Evolutionary conservation across 495 filamentous ascomycete species (phyloP).

Genomic region (Melanomma pulvis-pyrius): DNA sequence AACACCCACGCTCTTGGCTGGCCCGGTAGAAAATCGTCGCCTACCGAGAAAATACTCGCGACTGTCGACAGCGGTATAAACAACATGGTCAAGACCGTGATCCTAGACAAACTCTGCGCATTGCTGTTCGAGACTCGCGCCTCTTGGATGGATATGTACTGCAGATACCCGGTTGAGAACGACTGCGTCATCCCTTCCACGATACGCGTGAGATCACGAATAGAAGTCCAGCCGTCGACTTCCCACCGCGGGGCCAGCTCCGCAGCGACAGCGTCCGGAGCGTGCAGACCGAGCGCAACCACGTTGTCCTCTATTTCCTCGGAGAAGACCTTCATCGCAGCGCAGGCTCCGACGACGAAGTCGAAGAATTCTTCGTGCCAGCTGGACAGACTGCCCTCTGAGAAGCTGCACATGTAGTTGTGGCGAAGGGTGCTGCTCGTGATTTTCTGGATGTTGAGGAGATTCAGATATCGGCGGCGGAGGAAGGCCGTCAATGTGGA

Average conservation of each 20-base stretch:
- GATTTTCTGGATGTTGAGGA: slow-evolving; percentile 1
- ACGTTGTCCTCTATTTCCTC: slow-evolving; percentile 5
- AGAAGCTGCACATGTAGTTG: slow-evolving; percentile 1
- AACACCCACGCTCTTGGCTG: neutral
- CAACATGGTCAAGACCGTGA: slow-evolving; percentile 7
- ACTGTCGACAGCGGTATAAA: slow-evolving; percentile 3
- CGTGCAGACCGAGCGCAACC: neutral
- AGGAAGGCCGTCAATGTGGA: neutral
- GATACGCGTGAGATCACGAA: no score
- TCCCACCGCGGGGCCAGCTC: no score
- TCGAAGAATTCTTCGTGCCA: slow-evolving; percentile 11
- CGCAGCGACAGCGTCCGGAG: neutral
- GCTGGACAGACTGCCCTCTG: neutral
- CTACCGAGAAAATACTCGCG: slow-evolving; percentile 3
- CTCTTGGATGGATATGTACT: slow-evolving; percentile 7
- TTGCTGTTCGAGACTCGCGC: slow-evolving; percentile 2
- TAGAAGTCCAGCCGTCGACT: no score
- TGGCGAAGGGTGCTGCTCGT: neutral
- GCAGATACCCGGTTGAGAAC: neutral
- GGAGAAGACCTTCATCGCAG: slow-evolving; percentile 2
- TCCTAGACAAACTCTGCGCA: slow-evolving; percentile 5
- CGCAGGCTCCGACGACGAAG: slow-evolving; percentile 2
- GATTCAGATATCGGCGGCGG: slow-evolving; percentile 9
- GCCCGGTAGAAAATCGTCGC: slow-evolving; percentile 1
- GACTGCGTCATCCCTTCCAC: no score